Conservation (phyloP, 2,329 filamentous ascomycete species). For the Fusarium sacchari region DNA sequence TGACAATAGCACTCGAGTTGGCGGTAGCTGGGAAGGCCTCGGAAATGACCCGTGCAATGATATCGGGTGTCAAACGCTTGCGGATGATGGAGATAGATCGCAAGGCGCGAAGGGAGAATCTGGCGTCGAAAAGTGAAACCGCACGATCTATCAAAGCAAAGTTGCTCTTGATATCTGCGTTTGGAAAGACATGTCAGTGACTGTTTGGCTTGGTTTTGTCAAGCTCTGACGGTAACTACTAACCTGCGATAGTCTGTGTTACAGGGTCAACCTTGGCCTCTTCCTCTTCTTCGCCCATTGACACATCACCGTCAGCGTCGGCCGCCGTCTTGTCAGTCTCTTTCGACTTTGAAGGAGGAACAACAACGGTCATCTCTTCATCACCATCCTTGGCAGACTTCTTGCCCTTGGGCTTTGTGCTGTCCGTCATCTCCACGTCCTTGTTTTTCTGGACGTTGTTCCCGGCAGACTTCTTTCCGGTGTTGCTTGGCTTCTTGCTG, state of each 20-base stretch:
- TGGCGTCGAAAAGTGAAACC: conserved; percentile 90
- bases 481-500: conserved; percentile 77
- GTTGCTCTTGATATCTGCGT: conserved; percentile 90
- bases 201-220: neutral
- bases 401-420: conserved; percentile 73
- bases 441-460: conserved; percentile 71
- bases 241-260: conserved; percentile 69
- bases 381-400: conserved; percentile 73
- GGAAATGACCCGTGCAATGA: conserved; percentile 82
- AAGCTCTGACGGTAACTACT: conserved; percentile 35
- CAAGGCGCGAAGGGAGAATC: conserved; percentile 93
- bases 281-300: conserved; percentile 71
- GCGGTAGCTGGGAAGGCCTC: conserved; percentile 76
- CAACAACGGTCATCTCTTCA: conserved; percentile 84
- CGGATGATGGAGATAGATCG: conserved; percentile 95
- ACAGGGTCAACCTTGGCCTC: conserved; percentile 69
- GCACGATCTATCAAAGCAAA: conserved; percentile 92
- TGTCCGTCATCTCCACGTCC: conserved; percentile 78
- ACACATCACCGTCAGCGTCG: conserved; percentile 75
- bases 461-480: conserved; percentile 75
- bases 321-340: conserved; percentile 65
- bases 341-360: conserved; percentile 76
- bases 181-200: conserved; percentile 32
- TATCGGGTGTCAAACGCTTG: conserved; percentile 85
- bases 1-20: conserved; percentile 71